phyloP scores from a whole-genome alignment of 164 flowering plant species.

The Houttuynia cordata region DNA sequence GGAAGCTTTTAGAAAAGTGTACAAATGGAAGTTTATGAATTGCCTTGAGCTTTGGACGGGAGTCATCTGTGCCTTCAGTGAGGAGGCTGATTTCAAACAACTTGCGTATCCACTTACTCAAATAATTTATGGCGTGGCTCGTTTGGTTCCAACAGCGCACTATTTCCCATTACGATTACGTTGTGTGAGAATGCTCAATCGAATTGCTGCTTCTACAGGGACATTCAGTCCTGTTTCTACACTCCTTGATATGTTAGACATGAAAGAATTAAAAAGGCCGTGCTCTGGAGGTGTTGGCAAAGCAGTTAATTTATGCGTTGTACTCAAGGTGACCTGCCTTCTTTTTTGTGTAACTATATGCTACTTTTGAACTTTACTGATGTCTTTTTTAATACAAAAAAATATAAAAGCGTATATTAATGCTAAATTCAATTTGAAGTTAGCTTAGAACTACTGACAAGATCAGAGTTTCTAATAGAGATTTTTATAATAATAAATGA shows the following conservation, averaged over 20 bases:
- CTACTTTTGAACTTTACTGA: no score
- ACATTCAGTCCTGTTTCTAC: constrained; percentile 72
- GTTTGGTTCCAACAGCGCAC: constrained; percentile 79
- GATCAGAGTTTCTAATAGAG: no score
- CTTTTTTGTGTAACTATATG: neutral
- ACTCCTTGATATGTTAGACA: constrained; percentile 89
- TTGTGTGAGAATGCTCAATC: constrained; percentile 87
- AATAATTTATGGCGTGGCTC: constrained; percentile 77
- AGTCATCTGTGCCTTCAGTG: constrained; percentile 61
- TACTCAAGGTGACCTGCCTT: constrained; percentile 42
- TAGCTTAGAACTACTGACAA: no score
- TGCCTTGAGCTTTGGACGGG: constrained; percentile 98
- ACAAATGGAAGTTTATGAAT: constrained; percentile 88
- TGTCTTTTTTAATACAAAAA: no score
- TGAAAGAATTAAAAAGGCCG: constrained; percentile 71
- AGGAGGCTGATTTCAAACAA: constrained; percentile 60
- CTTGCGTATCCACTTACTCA: constrained; percentile 89
- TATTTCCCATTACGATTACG: constrained; percentile 85
- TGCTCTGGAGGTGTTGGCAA: constrained; percentile 81
- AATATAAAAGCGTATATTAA: no score
- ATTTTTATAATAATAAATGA: no score
- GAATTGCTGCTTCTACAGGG: constrained; percentile 63
- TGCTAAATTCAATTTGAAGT: no score
- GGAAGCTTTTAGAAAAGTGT: constrained; percentile 81
- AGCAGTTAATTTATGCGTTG: constrained; percentile 62